Conservation (phyloP, 1,284 basidiomycete genomes). For the Boletus mariae region DNA sequence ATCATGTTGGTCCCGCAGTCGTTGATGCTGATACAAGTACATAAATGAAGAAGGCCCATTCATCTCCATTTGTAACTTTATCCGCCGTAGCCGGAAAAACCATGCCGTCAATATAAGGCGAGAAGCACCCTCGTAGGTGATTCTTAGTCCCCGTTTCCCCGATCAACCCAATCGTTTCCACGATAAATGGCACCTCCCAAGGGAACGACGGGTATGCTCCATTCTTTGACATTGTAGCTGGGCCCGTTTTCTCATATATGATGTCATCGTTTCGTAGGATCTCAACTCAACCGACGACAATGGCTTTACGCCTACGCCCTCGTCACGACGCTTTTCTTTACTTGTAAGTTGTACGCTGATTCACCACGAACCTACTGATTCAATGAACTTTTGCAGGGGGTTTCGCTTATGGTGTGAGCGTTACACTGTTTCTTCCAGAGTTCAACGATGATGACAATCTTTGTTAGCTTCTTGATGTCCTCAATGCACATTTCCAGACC, state of each 20-base stretch:
- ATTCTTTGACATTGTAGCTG: neutral
- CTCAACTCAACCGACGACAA: conserved; percentile 43
- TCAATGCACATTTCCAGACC: conserved; percentile 78
- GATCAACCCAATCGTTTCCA: neutral
- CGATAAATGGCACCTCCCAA: conserved; percentile 29
- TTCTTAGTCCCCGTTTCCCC: conserved; percentile 7
- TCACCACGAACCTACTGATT: neutral
- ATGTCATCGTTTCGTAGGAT: conserved; percentile 31
- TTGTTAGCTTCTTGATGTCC: conserved; percentile 72
- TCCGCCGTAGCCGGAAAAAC: conserved; percentile 3
- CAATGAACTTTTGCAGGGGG: conserved; percentile 42
- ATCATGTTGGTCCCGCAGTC: neutral
- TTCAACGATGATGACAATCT: neutral
- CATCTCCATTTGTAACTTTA: conserved; percentile 2
- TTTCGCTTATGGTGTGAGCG: conserved; percentile 67
- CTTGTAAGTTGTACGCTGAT: conserved; percentile 48
- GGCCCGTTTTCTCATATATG: neutral
- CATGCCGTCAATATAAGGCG: conserved; percentile 20
- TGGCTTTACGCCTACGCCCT: conserved; percentile 64
- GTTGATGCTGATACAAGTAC: neutral
- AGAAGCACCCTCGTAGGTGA: neutral
- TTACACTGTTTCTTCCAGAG: neutral
- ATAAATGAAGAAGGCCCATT: neutral
- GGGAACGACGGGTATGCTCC: conserved; percentile 37
- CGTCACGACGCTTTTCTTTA: conserved; percentile 79